Percentiles rank a stretch among this genome's conserved stretches.
Evolutionary conservation across 2,329 filamentous ascomycete genomes (phyloP).

Genomic region (Lojkania enalia): DNA sequence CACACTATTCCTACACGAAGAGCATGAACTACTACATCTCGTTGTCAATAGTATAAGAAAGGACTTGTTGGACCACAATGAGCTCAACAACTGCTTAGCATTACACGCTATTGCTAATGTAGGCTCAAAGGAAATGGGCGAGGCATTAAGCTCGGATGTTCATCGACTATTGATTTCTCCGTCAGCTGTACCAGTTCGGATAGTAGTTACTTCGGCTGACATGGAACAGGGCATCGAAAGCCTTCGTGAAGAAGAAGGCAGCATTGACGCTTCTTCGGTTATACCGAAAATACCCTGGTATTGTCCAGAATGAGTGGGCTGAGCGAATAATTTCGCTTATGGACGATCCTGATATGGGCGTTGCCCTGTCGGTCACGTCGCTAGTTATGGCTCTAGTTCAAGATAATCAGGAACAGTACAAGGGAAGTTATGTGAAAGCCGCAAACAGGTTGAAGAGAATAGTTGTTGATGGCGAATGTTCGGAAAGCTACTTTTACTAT

Average conservation of each 20-base stretch:
- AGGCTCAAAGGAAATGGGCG: constrained; percentile 94
- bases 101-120: constrained; percentile 98
- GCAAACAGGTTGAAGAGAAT: constrained; percentile 87
- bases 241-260: constrained; percentile 99
- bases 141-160: constrained; percentile 88
- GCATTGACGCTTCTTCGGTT: constrained; percentile 88
- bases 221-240: constrained; percentile 71
- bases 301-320: constrained; percentile 95
- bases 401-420: constrained; percentile 92
- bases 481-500: constrained; percentile 94
- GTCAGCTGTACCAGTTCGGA: constrained; percentile 57
- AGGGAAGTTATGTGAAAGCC: constrained; percentile 90
- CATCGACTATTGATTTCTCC: constrained; percentile 93
- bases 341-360: constrained; percentile 93
- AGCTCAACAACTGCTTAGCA: constrained; percentile 95
- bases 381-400: constrained; percentile 92
- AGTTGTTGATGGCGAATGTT: constrained; percentile 85
- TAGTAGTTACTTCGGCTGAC: constrained; percentile 23
- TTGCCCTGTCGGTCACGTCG: constrained; percentile 92
- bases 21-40: constrained; percentile 92
- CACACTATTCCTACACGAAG: constrained; percentile 94
- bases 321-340: constrained; percentile 98
- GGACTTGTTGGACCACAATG: constrained; percentile 90
- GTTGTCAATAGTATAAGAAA: constrained; percentile 99
- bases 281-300: constrained; percentile 91